A percentile compares a stretch with the other conserved stretches of the same genome.
phyloP scores from a whole-genome alignment of 208 protist genomes.

The Acanthamoeba sp. region DNA sequence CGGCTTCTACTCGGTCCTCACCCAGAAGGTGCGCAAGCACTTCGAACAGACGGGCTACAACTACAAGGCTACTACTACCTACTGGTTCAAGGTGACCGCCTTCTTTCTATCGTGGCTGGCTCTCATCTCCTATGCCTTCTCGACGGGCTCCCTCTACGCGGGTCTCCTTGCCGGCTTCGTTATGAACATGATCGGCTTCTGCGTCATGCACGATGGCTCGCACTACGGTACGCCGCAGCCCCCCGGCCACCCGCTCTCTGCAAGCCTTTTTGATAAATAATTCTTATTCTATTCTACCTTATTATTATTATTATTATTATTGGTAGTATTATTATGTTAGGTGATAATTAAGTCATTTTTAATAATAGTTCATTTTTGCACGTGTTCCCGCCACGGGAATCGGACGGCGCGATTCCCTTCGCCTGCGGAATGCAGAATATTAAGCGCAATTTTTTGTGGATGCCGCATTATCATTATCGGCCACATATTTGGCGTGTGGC shows the following conservation, averaged over 20 bases:
- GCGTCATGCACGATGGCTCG: constrained; percentile 74
- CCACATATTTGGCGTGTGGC: too few species aligned
- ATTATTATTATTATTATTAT: background rate
- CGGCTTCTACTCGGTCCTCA: constrained; percentile 38
- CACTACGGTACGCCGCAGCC: background rate
- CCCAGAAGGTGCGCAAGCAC: constrained; percentile 15
- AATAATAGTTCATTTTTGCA: too few species aligned
- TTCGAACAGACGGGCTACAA: background rate
- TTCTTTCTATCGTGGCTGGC: background rate
- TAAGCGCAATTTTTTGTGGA: too few species aligned
- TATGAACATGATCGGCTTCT: constrained; percentile 63
- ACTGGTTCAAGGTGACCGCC: constrained; percentile 26
- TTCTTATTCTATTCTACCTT: background rate
- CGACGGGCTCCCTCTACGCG: background rate
- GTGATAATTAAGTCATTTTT: too few species aligned
- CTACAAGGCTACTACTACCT: constrained; percentile 10
- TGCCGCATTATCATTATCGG: too few species aligned
- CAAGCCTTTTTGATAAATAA: background rate
- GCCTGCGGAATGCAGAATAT: background rate
- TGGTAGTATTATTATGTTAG: background rate
- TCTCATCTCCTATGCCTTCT: background rate
- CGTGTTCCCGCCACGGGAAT: background rate
- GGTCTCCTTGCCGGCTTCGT: constrained; percentile 18
- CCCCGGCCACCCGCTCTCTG: background rate
- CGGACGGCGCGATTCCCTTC: too few species aligned